Base-by-base conservation (phyloP, 352 stramenopile genomes). In the Pythium apleroticum region DNA sequence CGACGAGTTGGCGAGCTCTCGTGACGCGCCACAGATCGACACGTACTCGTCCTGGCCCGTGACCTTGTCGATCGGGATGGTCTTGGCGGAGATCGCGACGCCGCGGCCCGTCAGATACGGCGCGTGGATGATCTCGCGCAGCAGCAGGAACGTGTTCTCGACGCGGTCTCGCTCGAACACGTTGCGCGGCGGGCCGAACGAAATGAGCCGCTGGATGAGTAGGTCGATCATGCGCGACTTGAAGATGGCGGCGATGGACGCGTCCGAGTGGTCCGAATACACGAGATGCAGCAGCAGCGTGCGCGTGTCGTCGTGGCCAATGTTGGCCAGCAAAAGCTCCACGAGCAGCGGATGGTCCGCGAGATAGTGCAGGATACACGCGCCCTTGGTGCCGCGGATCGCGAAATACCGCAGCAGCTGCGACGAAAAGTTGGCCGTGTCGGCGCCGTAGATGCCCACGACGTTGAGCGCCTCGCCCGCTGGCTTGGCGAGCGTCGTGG, bases 41-140 rank as follows among this genome's bases (percentile, higher is more conserved):
- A 95, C 82, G 72, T 95, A 95, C 69, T 95, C 86, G 59, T 92
- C 80, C 61, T 95, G 83, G 22, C 87, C 87, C 11, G 87, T 95
- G 31, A 95, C 71, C 54, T 90, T 93, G 66, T 95, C 87, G 45
- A 93, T 63, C 39, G 87, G 87, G 27, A 95, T 95, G 37, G 74
- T 91, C 75, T 89, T 93, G 35, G 85, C 84, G n/a, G 83, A 95
- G 71, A 95, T 93, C 17, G 86, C 81, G 27, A 93, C 87, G 31
- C 87, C 87, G 2, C 87, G 81, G 22, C 74, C 74, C 24, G 87
- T 93, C 57, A 95, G 73, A 67, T 95, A 95, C 57, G 87, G 87
- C 48, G 87, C 84, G 63, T 91, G 85, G 57, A 95, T 77, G 54
- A 95, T 82, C 52, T 93, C 84, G 12, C 87, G 81, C 57, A 95